phyloP scores from a whole-genome alignment of 371 early-diverging fungal genomes.

The Chytridiales sp. region DNA sequence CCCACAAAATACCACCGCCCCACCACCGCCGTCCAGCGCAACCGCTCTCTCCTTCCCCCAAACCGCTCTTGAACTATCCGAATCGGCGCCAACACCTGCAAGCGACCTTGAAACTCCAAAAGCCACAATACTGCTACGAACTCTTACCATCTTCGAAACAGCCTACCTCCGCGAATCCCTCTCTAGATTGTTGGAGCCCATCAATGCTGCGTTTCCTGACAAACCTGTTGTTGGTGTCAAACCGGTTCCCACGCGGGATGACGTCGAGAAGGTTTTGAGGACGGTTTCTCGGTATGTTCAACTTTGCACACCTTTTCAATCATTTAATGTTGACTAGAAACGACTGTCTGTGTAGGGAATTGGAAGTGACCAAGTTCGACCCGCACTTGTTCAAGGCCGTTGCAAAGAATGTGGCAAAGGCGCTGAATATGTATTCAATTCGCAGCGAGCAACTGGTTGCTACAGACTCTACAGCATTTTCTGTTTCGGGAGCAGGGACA shows the following conservation, averaged over 20 bases:
- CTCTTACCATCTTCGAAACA: slow-evolving; percentile 66
- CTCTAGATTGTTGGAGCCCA: slow-evolving; percentile 60
- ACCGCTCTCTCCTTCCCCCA: not conserved
- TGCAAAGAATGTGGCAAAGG: slow-evolving; percentile 56
- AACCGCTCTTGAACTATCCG: not conserved
- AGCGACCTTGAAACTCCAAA: slow-evolving; percentile 52
- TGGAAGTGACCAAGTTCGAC: slow-evolving; percentile 65
- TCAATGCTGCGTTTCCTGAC: slow-evolving; percentile 60
- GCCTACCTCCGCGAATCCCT: slow-evolving; percentile 66
- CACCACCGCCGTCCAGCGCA: not conserved
- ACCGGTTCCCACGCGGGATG: slow-evolving; percentile 39
- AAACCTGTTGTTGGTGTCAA: slow-evolving; percentile 32
- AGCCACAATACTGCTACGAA: slow-evolving; percentile 63
- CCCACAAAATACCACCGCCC: not conserved
- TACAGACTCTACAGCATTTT: slow-evolving; percentile 36
- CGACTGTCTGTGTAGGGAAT: slow-evolving; percentile 47
- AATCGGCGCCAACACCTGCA: slow-evolving; percentile 6
- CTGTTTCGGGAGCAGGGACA: slow-evolving; percentile 33
- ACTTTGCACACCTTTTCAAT: not conserved
- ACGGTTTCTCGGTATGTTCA: slow-evolving; percentile 56
- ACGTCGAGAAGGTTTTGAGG: slow-evolving; percentile 54
- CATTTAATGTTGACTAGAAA: not conserved
- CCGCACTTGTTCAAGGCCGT: slow-evolving; percentile 50
- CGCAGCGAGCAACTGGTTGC: slow-evolving; percentile 58
- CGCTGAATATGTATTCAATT: slow-evolving; percentile 53